Conservation (phyloP, 1,284 basidiomycete genomes). For the Volvariella volvacea region DNA sequence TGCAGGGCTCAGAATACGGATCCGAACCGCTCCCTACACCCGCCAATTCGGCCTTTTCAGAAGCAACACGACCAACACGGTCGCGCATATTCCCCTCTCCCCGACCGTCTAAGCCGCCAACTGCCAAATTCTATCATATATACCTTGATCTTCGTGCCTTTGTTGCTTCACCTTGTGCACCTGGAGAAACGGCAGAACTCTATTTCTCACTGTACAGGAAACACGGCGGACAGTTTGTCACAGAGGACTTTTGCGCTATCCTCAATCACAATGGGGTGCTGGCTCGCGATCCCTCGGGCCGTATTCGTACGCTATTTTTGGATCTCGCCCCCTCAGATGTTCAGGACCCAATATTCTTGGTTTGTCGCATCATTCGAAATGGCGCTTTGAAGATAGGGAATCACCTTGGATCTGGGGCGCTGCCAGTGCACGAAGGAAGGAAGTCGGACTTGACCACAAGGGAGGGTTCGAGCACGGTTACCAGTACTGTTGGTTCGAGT, state of each 20-base stretch:
- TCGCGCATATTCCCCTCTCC: slow-evolving; percentile 16
- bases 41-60: slow-evolving; percentile 53
- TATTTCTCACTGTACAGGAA: slow-evolving; percentile 93
- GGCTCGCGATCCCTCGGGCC: slow-evolving; percentile 61
- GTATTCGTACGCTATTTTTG: slow-evolving; percentile 82
- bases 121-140: slow-evolving; percentile 80
- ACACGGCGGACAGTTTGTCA: slow-evolving; percentile 79
- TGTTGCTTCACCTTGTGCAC: slow-evolving; percentile 81
- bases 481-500: too few relatives aligned
- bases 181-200: slow-evolving; percentile 89
- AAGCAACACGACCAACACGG: slow-evolving; percentile 28
- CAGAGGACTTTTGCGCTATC: slow-evolving; percentile 89
- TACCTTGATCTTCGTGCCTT: slow-evolving; percentile 89
- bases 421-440: background rate
- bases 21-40: slow-evolving; percentile 40
- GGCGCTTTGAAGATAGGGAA: slow-evolving; percentile 77
- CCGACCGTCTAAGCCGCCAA: slow-evolving; percentile 34
- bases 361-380: slow-evolving; percentile 87
- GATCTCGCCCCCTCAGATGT: slow-evolving; percentile 86
- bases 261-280: slow-evolving; percentile 90
- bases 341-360: slow-evolving; percentile 77
- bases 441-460: background rate
- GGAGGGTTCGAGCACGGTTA: too few relatives aligned
- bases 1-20: slow-evolving; percentile 33
- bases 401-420: slow-evolving; percentile 24